A percentile compares a stretch with the other conserved stretches of the same genome.
Conservation (phyloP, 352 stramenopile species). For the Aphanomyces stellatus region DNA sequence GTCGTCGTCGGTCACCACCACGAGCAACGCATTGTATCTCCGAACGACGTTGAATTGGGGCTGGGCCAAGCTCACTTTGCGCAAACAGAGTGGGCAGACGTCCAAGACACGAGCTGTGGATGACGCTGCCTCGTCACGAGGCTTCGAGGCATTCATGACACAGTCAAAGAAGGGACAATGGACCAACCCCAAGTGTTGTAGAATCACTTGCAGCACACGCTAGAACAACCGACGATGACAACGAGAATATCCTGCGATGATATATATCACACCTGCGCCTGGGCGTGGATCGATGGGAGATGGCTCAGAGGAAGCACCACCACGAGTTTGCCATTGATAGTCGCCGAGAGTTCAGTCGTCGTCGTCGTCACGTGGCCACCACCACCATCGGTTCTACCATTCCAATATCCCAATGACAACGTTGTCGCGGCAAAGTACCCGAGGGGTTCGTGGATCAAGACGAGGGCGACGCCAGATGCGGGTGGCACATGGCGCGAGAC, state of each 20-base stretch:
- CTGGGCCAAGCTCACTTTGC: slow-evolving; percentile 8
- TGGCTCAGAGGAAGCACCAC: background rate
- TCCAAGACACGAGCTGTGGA: background rate
- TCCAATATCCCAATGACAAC: no score
- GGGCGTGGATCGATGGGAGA: background rate
- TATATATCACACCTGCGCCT: background rate
- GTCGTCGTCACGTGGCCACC: no score
- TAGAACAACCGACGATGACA: background rate
- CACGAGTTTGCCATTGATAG: background rate
- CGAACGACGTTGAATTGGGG: slow-evolving; percentile 18
- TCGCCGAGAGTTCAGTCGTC: background rate
- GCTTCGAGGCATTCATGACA: background rate
- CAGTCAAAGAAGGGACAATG: slow-evolving; percentile 3
- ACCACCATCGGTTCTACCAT: no score
- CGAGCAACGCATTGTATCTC: background rate
- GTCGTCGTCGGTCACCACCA: background rate
- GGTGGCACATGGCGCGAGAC: background rate
- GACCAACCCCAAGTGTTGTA: background rate
- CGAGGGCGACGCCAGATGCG: no score
- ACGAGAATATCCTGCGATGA: background rate
- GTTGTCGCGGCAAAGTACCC: no score
- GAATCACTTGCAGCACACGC: background rate
- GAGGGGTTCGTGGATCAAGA: no score
- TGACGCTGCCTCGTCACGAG: background rate
- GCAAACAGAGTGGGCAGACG: slow-evolving; percentile 9